Base-by-base conservation (phyloP, 768 basidiomycete species). In the Lactarius sanguifluus region DNA sequence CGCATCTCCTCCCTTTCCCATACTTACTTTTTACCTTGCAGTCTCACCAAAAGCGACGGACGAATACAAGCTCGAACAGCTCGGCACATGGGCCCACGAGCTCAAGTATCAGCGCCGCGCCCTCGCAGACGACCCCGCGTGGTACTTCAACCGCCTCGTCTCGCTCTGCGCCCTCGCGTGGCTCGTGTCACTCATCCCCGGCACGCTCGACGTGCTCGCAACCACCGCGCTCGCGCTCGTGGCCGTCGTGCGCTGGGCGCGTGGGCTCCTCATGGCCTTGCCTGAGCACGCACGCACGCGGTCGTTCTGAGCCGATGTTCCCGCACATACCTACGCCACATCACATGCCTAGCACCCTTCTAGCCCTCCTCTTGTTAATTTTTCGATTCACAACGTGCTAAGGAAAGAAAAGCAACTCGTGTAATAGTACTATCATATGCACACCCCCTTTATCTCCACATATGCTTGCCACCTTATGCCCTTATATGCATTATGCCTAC, bases 81-180 rank as follows among this genome's bases (percentile, higher is more conserved):
- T 68, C 32, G 68, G 65, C n/a, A 60, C 57, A 1, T 69, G 68
- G 68, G 10, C 5, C 7, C 68, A 47, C 36, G 57, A 69, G 7
- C 57, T 67, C 18, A 62, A 59, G 41, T 67, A 61, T 61, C 65
- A 61, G 16, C 65, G 65, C 15, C 68, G 68, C 40, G 58, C 36
- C 32, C n/a, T 67, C 57, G 28, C 25, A 1, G 50, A 67, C 47
- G 55, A 67, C 23, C 68, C 68, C 1, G 47, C 50, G 2, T 67
- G 65, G 68, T 63, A 67, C 30, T 20, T 61, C 23, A 62, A 69
- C n/a, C 65, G 65, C 7, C 61, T 69, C 50, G 3, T 69, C 16
- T 40, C 9, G 3, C 41, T 69, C 52, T 69, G 65, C 43, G 41
- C 32, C 16, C 23, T 69, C 23, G 62, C 41, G 25, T 69, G 68